These are phyloP conservation scores for Lippia alba DNA, from an alignment of 305 asterid species.

Conservation along the genomic window DNA sequence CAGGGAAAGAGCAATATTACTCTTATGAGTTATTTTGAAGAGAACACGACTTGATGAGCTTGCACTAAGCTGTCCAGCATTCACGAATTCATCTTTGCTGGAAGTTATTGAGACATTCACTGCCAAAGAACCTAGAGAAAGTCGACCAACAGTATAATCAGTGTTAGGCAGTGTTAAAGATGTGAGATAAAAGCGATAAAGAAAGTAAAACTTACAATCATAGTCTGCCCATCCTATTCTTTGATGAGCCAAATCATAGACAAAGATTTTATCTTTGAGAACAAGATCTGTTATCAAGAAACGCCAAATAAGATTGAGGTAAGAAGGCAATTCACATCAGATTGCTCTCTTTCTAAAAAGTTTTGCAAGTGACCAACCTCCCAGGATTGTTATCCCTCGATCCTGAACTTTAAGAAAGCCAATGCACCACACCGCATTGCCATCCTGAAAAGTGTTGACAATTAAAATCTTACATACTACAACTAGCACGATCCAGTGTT, in stretches of 20 bases:
- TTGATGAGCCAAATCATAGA: slow-evolving; percentile 64
- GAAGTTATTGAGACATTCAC: slow-evolving; percentile 86
- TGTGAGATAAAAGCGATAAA: background rate
- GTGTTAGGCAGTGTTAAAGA: background rate
- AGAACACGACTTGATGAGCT: slow-evolving; percentile 46
- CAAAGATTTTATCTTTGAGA: slow-evolving; percentile 70
- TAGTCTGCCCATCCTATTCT: slow-evolving; percentile 73
- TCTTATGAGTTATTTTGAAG: slow-evolving; percentile 26
- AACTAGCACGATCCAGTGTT: background rate
- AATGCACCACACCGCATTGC: slow-evolving; percentile 84
- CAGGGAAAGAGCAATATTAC: slow-evolving; percentile 34
- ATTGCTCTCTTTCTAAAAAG: background rate
- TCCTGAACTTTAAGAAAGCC: slow-evolving; percentile 71
- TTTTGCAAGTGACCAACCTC: slow-evolving; percentile 59
- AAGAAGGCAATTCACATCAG: background rate
- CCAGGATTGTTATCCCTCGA: slow-evolving; percentile 76
- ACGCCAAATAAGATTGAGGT: background rate
- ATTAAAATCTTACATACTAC: background rate
- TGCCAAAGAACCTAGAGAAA: slow-evolving; percentile 70
- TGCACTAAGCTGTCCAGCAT: slow-evolving; percentile 75
- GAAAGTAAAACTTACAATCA: slow-evolving; percentile 63
- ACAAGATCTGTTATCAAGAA: slow-evolving; percentile 63
- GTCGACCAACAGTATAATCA: slow-evolving; percentile 15
- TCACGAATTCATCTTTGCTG: slow-evolving; percentile 76
- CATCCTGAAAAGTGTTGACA: slow-evolving; percentile 61